A percentile compares a stretch with the other conserved stretches of the same genome.
phyloP scores from a whole-genome alignment of 805 yeast genomes.

The Candida coquimbonensis region DNA sequence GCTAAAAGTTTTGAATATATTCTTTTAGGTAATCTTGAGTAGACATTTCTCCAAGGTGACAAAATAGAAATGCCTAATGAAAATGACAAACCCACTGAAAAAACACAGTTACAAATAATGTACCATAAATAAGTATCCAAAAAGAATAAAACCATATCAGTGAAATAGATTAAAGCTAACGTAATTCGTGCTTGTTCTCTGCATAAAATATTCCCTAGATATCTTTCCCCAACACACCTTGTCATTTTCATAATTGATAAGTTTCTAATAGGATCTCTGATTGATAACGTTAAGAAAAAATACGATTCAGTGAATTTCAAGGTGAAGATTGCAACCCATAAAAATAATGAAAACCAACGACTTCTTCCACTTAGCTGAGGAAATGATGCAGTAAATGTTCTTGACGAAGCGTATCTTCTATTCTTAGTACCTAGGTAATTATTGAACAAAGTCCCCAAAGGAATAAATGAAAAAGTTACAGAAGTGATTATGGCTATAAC shows the following conservation, averaged over 20 bases:
- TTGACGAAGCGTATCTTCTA: constrained; percentile 46
- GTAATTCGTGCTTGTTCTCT: constrained; percentile 50
- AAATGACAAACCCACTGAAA: constrained; percentile 64
- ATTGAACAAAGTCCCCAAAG: constrained; percentile 50
- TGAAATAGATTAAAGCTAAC: constrained; percentile 43
- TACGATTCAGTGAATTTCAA: constrained; percentile 74
- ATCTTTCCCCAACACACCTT: constrained; percentile 58
- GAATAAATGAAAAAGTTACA: constrained; percentile 49
- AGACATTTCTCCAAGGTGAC: constrained; percentile 85
- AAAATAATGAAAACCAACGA: constrained; percentile 51
- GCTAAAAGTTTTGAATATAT: constrained; percentile 62
- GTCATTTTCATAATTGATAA: constrained; percentile 49
- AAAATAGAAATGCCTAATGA: constrained; percentile 76
- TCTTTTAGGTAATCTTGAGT: constrained; percentile 68
- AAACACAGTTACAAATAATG: constrained; percentile 68
- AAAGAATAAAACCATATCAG: constrained; percentile 66
- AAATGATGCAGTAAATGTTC: constrained; percentile 55
- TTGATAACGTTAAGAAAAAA: constrained; percentile 66
- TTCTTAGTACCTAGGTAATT: constrained; percentile 32
- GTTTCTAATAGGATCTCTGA: constrained; percentile 69
- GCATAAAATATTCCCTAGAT: constrained; percentile 50
- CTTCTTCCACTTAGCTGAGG: constrained; percentile 47
- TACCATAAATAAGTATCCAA: constrained; percentile 85
- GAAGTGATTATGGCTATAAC: constrained; percentile 49
- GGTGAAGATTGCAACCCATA: constrained; percentile 61